Percentiles rank a stretch among this genome's conserved stretches.
Evolutionary conservation across 768 basidiomycete genomes (phyloP).

Genomic region (Mycena haematopus): DNA sequence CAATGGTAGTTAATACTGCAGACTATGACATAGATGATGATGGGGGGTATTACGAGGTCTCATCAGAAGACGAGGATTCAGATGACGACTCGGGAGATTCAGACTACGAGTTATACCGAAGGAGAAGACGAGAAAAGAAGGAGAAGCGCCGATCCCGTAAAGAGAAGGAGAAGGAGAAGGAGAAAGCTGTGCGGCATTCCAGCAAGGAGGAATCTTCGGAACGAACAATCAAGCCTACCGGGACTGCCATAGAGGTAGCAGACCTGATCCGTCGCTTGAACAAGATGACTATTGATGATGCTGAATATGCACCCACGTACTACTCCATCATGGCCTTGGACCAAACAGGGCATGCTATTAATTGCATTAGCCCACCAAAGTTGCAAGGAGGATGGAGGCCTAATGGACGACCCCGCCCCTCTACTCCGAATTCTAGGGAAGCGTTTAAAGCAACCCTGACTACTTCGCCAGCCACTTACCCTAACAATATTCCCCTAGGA

Average conservation of each 20-base stretch:
- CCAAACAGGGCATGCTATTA: not conserved
- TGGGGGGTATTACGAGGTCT: not conserved
- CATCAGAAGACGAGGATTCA: not conserved
- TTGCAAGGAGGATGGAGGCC: not conserved
- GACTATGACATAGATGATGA: not conserved
- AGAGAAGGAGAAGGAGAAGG: not conserved
- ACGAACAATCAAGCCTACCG: not conserved
- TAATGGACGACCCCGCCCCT: not conserved
- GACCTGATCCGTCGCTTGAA: not conserved
- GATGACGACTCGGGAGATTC: conserved; percentile 4
- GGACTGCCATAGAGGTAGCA: not conserved
- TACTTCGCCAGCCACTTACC: not conserved
- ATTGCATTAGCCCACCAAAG: not conserved
- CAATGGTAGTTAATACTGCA: not conserved
- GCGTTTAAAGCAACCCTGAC: too few species aligned
- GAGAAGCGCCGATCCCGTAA: not conserved
- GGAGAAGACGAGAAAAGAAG: not conserved
- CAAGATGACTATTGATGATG: not conserved
- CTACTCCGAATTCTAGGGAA: too few species aligned
- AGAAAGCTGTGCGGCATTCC: not conserved
- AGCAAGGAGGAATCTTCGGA: not conserved
- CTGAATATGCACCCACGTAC: not conserved
- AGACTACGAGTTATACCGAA: not conserved
- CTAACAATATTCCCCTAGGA: not conserved
- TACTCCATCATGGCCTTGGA: not conserved